A percentile compares a stretch with the other conserved stretches of the same genome.
Conservation (phyloP, 2,329 filamentous ascomycete species). For the Mollisia scopiformis region DNA sequence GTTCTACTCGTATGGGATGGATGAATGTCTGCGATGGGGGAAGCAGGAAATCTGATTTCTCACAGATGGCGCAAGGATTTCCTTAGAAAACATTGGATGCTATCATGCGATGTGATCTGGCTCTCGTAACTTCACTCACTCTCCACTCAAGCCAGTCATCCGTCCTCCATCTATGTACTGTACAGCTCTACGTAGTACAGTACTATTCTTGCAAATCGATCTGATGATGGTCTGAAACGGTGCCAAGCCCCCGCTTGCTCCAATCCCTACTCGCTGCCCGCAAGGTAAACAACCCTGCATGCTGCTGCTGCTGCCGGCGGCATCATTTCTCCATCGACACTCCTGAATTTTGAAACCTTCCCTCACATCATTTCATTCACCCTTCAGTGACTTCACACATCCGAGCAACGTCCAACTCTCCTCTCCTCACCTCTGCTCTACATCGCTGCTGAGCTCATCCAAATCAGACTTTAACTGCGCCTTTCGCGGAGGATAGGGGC, state of each 20-base stretch:
- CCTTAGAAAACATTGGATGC: too few relatives aligned
- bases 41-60: too few relatives aligned
- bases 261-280: neutral
- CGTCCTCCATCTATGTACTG: too few relatives aligned
- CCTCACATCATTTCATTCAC: neutral
- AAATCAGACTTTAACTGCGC: neutral
- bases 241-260: neutral
- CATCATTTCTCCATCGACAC: neutral
- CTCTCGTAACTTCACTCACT: too few relatives aligned
- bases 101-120: too few relatives aligned
- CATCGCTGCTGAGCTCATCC: neutral
- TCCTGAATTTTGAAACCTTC: neutral
- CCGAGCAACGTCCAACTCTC: neutral
- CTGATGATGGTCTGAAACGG: neutral
- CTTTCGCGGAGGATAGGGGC: conserved; percentile 1
- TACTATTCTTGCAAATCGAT: too few relatives aligned
- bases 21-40: too few relatives aligned
- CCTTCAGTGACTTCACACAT: neutral
- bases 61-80: too few relatives aligned
- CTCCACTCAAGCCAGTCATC: too few relatives aligned
- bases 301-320: neutral
- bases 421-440: neutral
- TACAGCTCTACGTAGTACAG: too few relatives aligned
- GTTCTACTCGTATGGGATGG: too few relatives aligned
- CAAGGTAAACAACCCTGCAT: neutral